These are phyloP conservation scores for Coemansia sp. DNA, from an alignment of 192 early-diverging fungal species.

Conservation along the genomic window DNA sequence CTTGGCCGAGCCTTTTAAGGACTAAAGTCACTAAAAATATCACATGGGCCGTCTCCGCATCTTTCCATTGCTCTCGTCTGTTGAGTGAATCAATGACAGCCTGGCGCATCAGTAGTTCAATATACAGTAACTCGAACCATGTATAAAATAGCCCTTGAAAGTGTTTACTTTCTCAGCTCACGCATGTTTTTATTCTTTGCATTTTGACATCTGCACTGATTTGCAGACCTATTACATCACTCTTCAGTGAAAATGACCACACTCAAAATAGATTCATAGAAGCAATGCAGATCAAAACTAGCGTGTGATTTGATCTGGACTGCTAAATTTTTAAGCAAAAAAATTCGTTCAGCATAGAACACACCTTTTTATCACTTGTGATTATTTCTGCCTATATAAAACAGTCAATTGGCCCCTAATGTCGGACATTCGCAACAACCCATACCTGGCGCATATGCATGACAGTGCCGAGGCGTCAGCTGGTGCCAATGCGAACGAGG, in stretches of 20 bases:
- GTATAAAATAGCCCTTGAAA: too few relatives aligned
- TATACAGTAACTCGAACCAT: too few relatives aligned
- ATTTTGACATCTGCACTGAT: too few relatives aligned
- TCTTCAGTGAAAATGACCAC: too few relatives aligned
- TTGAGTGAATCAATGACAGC: background rate
- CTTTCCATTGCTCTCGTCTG: background rate
- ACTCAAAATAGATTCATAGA: too few relatives aligned
- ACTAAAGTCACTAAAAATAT: constrained; percentile 2
- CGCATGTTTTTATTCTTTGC: too few relatives aligned
- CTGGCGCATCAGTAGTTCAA: background rate
- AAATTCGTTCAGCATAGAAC: background rate
- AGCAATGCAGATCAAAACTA: background rate
- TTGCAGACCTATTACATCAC: too few relatives aligned
- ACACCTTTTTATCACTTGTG: background rate
- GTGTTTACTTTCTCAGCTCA: too few relatives aligned
- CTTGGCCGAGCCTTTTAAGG: background rate
- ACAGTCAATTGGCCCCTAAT: constrained; percentile 8
- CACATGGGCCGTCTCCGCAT: constrained; percentile 4
- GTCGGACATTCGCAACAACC: constrained; percentile 43
- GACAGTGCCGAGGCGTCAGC: constrained; percentile 8
- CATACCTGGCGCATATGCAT: constrained; percentile 54
- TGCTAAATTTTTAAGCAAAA: background rate
- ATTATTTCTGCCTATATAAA: background rate
- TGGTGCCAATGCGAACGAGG: constrained; percentile 13
- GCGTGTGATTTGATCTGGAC: constrained; percentile 1